Base-by-base conservation (phyloP, 2,329 filamentous ascomycete genomes). In the Pseudogymnoascus sp. region DNA sequence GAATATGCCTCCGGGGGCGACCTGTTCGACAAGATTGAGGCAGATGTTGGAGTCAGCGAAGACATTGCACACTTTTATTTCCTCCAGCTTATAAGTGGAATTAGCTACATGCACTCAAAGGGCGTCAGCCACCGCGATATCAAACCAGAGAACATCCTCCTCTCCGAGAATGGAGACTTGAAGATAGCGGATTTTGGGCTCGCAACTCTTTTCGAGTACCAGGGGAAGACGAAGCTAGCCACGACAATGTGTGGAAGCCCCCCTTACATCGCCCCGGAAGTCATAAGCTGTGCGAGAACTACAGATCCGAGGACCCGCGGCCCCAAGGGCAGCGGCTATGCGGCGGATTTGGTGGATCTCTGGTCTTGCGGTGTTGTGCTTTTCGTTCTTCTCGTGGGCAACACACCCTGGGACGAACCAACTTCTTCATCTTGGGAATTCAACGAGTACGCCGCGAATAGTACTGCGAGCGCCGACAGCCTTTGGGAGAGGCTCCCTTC, bases 311-410 rank as follows among this genome's bases (percentile, higher is more conserved):
- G 72, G 77, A 53, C 47, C 25, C 73, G 59, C 73, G 80, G 42
- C 69, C 80, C 38, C 76, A 82, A 61, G 78, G 80, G 60, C 70
- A 73, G 59, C 85, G 88, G 81, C 25, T 93, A 93, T 72, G 81
- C 83, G 31, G 87, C 92, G 6, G 91, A 97, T 66, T 77, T 91
- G 44, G 90, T 91, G 38, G 94, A 99, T 72, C 88, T 99, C 63
- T 99, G 95, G 95, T 97, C 92, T 14, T 97, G 92, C 70, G 94
- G 94, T 35, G 92, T 99, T 62, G 95, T 99, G n/a, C 80, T 99
- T 3, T 99, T 99, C 72, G 94, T 97, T 37, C 79, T 99, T 3
- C 79, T 99, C 3, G 92, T 96, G 1, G 94, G 94, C 8, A 99
- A 99, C 73, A 99, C 94, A 1, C 94, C 94, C 0, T 99, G 94